Conservation (phyloP, 2,329 filamentous ascomycete species). For the Leptographium lundbergii region DNA sequence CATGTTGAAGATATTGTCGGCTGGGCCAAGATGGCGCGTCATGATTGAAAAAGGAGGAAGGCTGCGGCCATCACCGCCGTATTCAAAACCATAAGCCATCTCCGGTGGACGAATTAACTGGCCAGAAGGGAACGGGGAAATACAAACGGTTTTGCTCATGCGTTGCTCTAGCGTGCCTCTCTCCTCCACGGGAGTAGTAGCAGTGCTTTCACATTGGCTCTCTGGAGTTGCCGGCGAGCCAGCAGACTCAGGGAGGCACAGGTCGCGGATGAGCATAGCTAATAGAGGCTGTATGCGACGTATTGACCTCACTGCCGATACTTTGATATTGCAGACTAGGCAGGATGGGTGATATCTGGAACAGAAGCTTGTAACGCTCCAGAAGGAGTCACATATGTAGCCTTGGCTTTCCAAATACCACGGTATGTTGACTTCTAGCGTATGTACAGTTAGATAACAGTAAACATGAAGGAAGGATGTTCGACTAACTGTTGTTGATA, state of each 20-base stretch:
- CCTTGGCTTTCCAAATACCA: too few species aligned
- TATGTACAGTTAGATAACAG: too few species aligned
- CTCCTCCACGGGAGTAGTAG: neutral
- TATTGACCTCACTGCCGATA: neutral
- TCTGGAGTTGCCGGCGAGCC: neutral
- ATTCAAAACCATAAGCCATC: neutral
- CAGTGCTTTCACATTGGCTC: neutral
- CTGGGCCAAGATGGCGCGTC: neutral
- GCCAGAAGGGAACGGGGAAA: neutral
- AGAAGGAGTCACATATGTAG: too few species aligned
- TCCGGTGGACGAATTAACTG: neutral
- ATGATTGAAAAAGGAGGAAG: neutral
- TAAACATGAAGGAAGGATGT: too few species aligned
- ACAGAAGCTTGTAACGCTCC: too few species aligned
- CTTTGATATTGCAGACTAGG: neutral
- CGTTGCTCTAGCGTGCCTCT: neutral
- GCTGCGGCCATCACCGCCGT: neutral
- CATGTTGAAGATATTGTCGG: neutral
- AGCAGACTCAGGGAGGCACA: neutral
- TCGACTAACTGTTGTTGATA: too few species aligned
- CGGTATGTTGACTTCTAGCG: too few species aligned
- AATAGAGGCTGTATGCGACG: neutral
- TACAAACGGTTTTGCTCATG: neutral
- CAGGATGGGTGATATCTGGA: neutral
- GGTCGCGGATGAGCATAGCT: neutral